Percentiles rank a stretch among this genome's conserved stretches.
These are phyloP conservation scores for Gonium pectorale DNA, from an alignment of 139 green algal species.

Conservation along the genomic window DNA sequence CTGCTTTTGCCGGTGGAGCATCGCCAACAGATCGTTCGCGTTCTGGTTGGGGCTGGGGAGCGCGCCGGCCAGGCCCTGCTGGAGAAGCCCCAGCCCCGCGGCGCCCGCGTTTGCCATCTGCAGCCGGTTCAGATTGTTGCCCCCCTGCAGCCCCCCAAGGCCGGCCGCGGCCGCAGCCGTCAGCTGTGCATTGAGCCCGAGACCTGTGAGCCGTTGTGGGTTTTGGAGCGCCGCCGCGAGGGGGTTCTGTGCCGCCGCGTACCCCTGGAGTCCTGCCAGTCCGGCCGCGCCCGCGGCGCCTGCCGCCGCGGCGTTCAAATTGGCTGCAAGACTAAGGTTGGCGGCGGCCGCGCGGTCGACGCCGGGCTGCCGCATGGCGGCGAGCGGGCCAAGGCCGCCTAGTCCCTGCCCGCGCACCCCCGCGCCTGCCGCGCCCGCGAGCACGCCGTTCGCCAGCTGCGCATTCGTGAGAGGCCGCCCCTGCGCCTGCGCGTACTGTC, in stretches of 20 bases:
- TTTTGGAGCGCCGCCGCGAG: constrained; percentile 44
- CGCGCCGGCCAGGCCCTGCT: constrained; percentile 33
- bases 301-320: constrained; percentile 26
- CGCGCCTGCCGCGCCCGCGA: constrained; percentile 9
- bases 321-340: constrained; percentile 30
- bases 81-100: constrained; percentile 38
- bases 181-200: constrained; percentile 37
- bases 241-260: constrained; percentile 30
- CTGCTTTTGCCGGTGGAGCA: constrained; percentile 47
- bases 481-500: constrained; percentile 36
- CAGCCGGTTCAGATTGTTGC: constrained; percentile 28
- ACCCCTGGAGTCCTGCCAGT: constrained; percentile 36
- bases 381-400: constrained; percentile 21
- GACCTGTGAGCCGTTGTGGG: constrained; percentile 23
- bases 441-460: constrained; percentile 35
- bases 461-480: constrained; percentile 28
- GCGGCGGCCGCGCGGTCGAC: constrained; percentile 21
- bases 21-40: constrained; percentile 44
- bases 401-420: constrained; percentile 32
- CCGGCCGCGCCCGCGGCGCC: constrained; percentile 16
- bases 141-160: constrained; percentile 5
- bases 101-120: constrained; percentile 40
- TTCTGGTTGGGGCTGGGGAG: constrained; percentile 23
- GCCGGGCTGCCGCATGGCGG: constrained; percentile 9
- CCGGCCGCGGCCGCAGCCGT: constrained; percentile 25